Evolutionary conservation across 768 basidiomycete genomes (phyloP), one percentile per base, ranked within the genome.

Genomic region (Lactifluus subvellereus): DNA sequence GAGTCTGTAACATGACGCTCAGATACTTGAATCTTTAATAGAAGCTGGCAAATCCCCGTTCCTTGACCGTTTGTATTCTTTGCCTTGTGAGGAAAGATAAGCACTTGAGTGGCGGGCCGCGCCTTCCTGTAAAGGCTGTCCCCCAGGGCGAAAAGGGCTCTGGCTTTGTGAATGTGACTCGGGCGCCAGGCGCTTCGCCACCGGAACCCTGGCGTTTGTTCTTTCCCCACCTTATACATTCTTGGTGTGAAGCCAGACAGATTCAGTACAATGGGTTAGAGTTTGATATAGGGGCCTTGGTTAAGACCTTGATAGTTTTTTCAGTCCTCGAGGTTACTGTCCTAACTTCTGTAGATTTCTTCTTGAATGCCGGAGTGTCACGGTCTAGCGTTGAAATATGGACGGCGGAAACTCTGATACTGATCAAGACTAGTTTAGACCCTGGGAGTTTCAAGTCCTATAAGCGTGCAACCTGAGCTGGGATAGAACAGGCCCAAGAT

Each of bases 341-440:
- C 69, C 84, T 85, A 86, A 74, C 75, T 74, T 52, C 81, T 77
- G 66, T 82, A 82, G 86, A 88, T 88, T 54, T 77, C 77, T 57
- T 77, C 69, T 71, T 88, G 86, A 59, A 87, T 81, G 38, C 74
- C 71, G 16, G 82, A 84, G 33, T 27, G 27, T 27, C 27, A 27
- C 71, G 71, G 8, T 4, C 82, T 81, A 45, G 73, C 77, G 51
- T 80, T 81, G 71, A 84, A 88, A 71, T 84, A 86, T 7, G 86
- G 86, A 69, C 87, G 87, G 69, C 88, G 85, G 77, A 88, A 85
- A 5, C 83, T 66, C 85, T 79, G 4, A 87, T 61, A 86, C 80
- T 73, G 37, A 37, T 11, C 47, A 55, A 27, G 59, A 42, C 50
- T 33, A 43, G 27, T 14, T n/a, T 3, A 52, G 2, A 16, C 11